These are phyloP conservation scores for Cercospora beticola DNA, from an alignment of 2,329 filamentous ascomycete species.

Conservation along the genomic window DNA sequence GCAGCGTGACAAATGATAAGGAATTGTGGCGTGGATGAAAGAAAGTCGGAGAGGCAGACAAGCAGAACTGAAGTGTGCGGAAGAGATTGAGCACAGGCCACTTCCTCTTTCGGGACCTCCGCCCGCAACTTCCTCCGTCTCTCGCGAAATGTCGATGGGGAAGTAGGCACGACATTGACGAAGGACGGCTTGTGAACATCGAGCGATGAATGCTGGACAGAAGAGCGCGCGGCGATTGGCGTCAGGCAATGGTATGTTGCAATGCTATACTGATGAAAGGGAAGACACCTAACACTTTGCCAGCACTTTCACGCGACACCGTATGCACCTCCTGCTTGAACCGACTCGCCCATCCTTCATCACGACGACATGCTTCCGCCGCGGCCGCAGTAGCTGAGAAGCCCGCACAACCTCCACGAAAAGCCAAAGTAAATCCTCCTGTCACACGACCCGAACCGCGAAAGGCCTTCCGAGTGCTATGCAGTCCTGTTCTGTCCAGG, in stretches of 20 bases:
- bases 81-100: background rate
- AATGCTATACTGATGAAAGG: background rate
- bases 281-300: slow-evolving; percentile 12
- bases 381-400: slow-evolving; percentile 37
- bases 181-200: background rate
- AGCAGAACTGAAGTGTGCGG: slow-evolving; percentile 13
- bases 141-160: slow-evolving; percentile 1
- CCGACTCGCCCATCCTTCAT: slow-evolving; percentile 39
- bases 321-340: slow-evolving; percentile 50
- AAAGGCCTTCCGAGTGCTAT: slow-evolving; percentile 48
- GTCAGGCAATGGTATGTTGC: slow-evolving; percentile 41
- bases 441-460: slow-evolving; percentile 50
- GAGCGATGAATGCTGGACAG: slow-evolving; percentile 47
- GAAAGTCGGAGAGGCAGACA: slow-evolving; percentile 26
- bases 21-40: slow-evolving; percentile 64
- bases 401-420: slow-evolving; percentile 30
- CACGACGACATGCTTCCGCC: slow-evolving; percentile 38
- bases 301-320: slow-evolving; percentile 41
- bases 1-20: slow-evolving; percentile 82
- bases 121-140: background rate
- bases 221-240: slow-evolving; percentile 47
- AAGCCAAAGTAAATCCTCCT: slow-evolving; percentile 30
- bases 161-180: slow-evolving; percentile 7
- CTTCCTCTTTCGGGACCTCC: slow-evolving; percentile 1
- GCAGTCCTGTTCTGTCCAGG: slow-evolving; percentile 81